These are phyloP conservation scores for Colletotrichum sp. DNA, from an alignment of 2,329 filamentous ascomycete species.

Conservation along the genomic window DNA sequence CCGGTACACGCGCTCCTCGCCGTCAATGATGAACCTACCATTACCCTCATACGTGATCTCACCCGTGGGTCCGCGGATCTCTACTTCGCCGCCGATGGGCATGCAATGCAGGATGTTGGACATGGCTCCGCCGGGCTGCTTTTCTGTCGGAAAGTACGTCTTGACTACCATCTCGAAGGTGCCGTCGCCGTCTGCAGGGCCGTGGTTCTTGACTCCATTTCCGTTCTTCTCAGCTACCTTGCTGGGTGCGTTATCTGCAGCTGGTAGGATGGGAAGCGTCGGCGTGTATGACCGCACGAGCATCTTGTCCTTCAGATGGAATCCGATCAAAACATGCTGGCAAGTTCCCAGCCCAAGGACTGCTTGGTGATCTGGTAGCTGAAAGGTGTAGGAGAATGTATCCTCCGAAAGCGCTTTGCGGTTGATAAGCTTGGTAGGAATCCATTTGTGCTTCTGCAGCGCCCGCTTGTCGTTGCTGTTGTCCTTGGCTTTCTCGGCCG, in stretches of 20 bases:
- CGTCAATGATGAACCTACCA: constrained; percentile 50
- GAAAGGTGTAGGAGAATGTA: constrained; percentile 51
- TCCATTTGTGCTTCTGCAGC: constrained; percentile 50
- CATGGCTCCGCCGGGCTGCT: constrained; percentile 58
- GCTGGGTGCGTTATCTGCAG: background rate
- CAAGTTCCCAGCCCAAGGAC: constrained; percentile 53
- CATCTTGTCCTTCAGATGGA: constrained; percentile 56
- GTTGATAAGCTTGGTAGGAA: constrained; percentile 44
- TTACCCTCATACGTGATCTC: constrained; percentile 54
- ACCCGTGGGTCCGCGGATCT: constrained; percentile 56
- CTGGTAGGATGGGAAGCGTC: constrained; percentile 45
- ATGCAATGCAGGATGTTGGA: constrained; percentile 58
- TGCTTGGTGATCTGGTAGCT: constrained; percentile 41
- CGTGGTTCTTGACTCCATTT: background rate
- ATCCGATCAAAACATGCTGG: constrained; percentile 58
- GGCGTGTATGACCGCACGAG: constrained; percentile 57
- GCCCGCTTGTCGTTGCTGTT: constrained; percentile 34
- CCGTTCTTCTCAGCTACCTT: background rate
- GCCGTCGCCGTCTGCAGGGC: constrained; percentile 37
- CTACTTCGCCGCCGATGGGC: constrained; percentile 50
- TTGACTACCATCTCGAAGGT: constrained; percentile 56
- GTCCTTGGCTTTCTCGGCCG: constrained; percentile 38
- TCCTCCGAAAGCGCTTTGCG: constrained; percentile 46
- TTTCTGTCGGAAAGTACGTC: constrained; percentile 52
- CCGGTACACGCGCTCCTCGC: constrained; percentile 43